Conservation (phyloP, 2,329 filamentous ascomycete genomes). For the Westerdykella aurantiaca region DNA sequence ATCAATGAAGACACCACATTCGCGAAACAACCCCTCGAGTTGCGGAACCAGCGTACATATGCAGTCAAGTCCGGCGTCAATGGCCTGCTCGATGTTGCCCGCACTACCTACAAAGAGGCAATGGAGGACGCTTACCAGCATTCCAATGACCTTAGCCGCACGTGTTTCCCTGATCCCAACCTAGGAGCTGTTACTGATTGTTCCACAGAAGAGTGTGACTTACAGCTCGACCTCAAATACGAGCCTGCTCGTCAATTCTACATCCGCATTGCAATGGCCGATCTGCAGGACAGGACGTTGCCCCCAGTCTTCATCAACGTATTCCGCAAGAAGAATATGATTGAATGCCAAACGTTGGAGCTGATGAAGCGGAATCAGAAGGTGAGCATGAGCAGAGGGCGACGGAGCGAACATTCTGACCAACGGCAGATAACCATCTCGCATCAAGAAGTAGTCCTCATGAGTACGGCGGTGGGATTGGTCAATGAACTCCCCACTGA, state of each 20-base stretch:
- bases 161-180: slow-evolving; percentile 7
- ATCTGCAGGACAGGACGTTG: slow-evolving; percentile 56
- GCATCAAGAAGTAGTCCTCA: slow-evolving; percentile 73
- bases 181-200: slow-evolving; percentile 5
- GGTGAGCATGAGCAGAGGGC: slow-evolving; percentile 7
- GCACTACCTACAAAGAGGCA: slow-evolving; percentile 84
- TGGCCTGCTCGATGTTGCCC: slow-evolving; percentile 79
- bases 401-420: slow-evolving; percentile 1
- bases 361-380: slow-evolving; percentile 69
- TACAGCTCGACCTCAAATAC: slow-evolving; percentile 64
- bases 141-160: slow-evolving; percentile 62
- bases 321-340: slow-evolving; percentile 62
- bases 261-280: slow-evolving; percentile 57
- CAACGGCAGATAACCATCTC: slow-evolving; percentile 66
- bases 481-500: not conserved
- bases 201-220: slow-evolving; percentile 43
- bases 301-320: slow-evolving; percentile 73
- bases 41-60: slow-evolving; percentile 85
- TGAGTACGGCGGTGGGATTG: slow-evolving; percentile 48
- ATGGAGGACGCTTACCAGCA: slow-evolving; percentile 71
- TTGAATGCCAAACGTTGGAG: slow-evolving; percentile 83
- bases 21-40: slow-evolving; percentile 71
- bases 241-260: slow-evolving; percentile 76
- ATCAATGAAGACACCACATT: slow-evolving; percentile 80
- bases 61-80: slow-evolving; percentile 83